These are phyloP conservation scores for Paramecium octaurelia DNA, from an alignment of 73 alveolate genomes.

Conservation along the genomic window DNA sequence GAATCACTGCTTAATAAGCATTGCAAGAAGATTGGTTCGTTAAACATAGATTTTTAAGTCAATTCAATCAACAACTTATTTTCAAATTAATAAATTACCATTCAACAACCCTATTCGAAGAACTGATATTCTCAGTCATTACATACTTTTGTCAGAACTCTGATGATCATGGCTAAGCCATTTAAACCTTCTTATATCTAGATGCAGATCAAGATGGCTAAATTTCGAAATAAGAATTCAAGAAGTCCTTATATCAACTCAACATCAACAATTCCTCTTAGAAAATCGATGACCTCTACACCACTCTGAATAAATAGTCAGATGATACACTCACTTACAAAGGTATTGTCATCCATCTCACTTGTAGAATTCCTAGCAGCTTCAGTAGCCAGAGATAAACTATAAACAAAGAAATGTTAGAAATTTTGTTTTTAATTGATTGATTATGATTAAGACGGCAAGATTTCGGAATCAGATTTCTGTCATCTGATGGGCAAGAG, in stretches of 20 bases:
- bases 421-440: background rate
- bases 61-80: background rate
- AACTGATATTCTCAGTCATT: background rate
- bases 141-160: background rate
- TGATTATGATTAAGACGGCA: background rate
- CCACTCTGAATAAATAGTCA: background rate
- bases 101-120: background rate
- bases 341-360: background rate
- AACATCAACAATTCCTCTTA: background rate
- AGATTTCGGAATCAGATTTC: background rate
- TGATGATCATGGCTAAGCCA: background rate
- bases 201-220: background rate
- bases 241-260: background rate
- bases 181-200: background rate
- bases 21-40: background rate
- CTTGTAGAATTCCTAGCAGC: background rate
- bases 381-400: background rate
- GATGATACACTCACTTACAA: background rate
- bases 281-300: background rate
- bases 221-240: background rate
- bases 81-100: background rate
- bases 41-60: background rate
- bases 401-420: background rate
- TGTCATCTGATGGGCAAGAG: background rate
- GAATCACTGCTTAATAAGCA: background rate